These are phyloP conservation scores for Quercus aquifolioides DNA, from an alignment of 306 rosid genomes.

Conservation along the genomic window DNA sequence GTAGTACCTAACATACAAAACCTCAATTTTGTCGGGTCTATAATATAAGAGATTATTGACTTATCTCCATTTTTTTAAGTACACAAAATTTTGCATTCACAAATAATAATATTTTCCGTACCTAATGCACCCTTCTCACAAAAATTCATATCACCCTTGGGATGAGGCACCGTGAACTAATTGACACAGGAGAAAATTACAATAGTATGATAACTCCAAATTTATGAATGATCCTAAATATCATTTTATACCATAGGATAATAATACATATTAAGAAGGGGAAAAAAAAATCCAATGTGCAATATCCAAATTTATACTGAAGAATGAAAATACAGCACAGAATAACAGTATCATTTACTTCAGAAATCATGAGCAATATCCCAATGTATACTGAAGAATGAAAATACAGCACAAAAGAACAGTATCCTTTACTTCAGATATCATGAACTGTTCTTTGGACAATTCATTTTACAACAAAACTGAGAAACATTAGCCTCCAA, in stretches of 20 bases:
- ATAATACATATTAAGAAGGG: neutral
- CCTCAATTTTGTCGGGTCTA: too few species aligned
- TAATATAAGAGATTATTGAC: too few species aligned
- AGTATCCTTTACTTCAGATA: conserved; percentile 11
- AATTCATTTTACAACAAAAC: neutral
- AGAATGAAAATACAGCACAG: neutral
- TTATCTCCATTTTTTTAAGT: too few species aligned
- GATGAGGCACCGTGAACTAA: neutral
- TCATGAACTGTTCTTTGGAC: neutral
- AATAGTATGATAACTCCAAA: neutral
- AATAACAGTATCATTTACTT: neutral
- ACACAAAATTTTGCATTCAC: neutral
- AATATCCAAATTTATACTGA: neutral
- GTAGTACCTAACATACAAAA: too few species aligned
- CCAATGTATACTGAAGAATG: neutral
- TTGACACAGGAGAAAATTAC: neutral
- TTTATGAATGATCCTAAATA: neutral
- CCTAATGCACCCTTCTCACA: too few species aligned
- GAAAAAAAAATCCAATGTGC: neutral
- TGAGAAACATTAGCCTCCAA: neutral
- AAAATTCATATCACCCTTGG: neutral
- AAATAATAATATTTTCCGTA: neutral
- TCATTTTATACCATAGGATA: neutral
- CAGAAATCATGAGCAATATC: neutral
- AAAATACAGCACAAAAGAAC: neutral